These are phyloP conservation scores for Globisporangium abappressorium DNA, from an alignment of 352 stramenopile species.

Conservation along the genomic window DNA sequence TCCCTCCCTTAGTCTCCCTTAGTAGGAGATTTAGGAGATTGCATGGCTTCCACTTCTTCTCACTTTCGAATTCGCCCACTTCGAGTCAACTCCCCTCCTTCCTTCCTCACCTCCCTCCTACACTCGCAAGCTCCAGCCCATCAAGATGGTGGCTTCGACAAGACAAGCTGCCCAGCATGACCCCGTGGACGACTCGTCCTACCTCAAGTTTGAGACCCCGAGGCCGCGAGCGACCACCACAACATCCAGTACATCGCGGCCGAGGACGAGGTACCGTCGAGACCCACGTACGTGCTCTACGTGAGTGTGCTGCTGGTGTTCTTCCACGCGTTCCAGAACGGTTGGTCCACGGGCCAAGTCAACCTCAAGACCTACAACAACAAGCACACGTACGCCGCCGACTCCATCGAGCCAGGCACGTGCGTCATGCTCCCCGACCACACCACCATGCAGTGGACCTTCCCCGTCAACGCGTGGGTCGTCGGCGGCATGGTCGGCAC, in stretches of 20 bases:
- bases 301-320: conserved; percentile 44
- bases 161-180: not conserved
- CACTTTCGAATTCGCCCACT: not conserved
- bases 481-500: conserved; percentile 42
- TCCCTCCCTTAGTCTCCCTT: not conserved
- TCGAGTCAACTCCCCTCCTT: not conserved
- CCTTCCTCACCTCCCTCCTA: not conserved
- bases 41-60: not conserved
- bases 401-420: conserved; percentile 21
- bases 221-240: too few species aligned
- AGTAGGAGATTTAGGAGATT: too few species aligned
- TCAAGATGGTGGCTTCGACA: not conserved
- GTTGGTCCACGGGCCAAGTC: conserved; percentile 61
- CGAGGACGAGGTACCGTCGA: too few species aligned
- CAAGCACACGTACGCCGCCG: conserved; percentile 8
- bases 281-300: conserved; percentile 25
- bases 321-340: conserved; percentile 45
- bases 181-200: too few species aligned
- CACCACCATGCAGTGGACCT: conserved; percentile 34
- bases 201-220: too few species aligned
- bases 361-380: conserved; percentile 42
- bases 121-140: not conserved
- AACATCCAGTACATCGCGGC: too few species aligned
- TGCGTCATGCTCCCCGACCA: conserved; percentile 39
- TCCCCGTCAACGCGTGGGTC: conserved; percentile 38